Base-by-base conservation (phyloP, 2,329 filamentous ascomycete genomes). In the Pseudogymnoascus verrucosus region DNA sequence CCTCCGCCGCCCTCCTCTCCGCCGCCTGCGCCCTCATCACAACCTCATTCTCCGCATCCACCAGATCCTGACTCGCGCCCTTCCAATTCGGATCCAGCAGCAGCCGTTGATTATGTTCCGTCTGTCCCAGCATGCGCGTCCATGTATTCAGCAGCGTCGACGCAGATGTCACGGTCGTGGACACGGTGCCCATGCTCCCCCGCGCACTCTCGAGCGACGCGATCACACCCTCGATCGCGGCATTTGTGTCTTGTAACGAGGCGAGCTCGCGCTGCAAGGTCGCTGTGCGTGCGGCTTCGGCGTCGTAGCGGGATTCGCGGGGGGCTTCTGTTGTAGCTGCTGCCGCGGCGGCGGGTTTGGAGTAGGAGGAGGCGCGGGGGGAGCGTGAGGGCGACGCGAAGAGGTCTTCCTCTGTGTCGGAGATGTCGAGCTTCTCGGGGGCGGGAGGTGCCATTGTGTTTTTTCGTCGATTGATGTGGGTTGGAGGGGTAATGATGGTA, bases 61-160 rank as follows among this genome's bases (percentile, higher is more conserved):
- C 82, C 40, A 96, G 77, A 76, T 99, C 95, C 71, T 93, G 87
- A 4, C 86, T 90, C 28, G 93, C 90, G 64, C 95, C 95, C 72
- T 93, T 89, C 92, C 93, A 99, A 64, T 86, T 81, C 1, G 91
- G 90, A 72, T 96, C 89, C 54, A 98, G 82, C 51, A 99, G 88
- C 61, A 99, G 80, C 23, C 95, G 87, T 75, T 98, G 93, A 73
- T 96, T 98, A 77, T 99, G 95, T 76, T 99, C 95, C 4, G 95
- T 97, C 76, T 99, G 95, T 5, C 91, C 95, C 11, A 99, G 84
- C 68, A 99, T 97, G 62, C 92, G 88, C 7, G 92, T 96, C 93
- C 93, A 99, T 14, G 93, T 96, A 71, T 96, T 92, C 34, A 99
- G 86, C 12, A 99, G 84, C 1, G 89, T 90, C 12, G 93, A 96